Conservation (phyloP, 2,329 filamentous ascomycete genomes). For the Calcarisporium arbuscula region DNA sequence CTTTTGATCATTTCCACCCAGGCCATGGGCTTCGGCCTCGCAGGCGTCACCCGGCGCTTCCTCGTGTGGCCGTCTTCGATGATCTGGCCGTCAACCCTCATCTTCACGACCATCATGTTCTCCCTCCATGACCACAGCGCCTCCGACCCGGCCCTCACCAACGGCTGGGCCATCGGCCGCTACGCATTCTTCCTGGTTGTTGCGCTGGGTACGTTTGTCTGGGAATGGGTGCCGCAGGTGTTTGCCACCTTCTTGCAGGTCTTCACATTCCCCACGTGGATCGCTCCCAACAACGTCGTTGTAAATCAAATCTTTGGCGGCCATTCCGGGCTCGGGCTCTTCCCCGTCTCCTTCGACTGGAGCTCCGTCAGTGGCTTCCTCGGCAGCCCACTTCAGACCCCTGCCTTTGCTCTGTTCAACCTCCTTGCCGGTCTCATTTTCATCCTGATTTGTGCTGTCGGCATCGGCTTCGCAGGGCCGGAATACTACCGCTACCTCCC, state of each 20-base stretch:
- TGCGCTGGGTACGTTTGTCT: slow-evolving; percentile 42
- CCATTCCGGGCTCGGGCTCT: slow-evolving; percentile 49
- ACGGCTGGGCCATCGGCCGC: slow-evolving; percentile 50
- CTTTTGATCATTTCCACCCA: slow-evolving; percentile 53
- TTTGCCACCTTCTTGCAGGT: slow-evolving; percentile 51
- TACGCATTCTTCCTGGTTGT: slow-evolving; percentile 50
- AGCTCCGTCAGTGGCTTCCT: slow-evolving; percentile 49
- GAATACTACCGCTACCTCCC: slow-evolving; percentile 50
- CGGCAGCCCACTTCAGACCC: slow-evolving; percentile 47
- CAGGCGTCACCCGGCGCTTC: slow-evolving; percentile 50
- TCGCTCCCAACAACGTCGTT: slow-evolving; percentile 51
- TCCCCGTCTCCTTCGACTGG: slow-evolving; percentile 63
- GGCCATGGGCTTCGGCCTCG: slow-evolving; percentile 55
- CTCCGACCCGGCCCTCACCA: slow-evolving; percentile 17
- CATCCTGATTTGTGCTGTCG: slow-evolving; percentile 42
- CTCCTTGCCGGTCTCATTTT: slow-evolving; percentile 46
- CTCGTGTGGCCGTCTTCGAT: slow-evolving; percentile 54
- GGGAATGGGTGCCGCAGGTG: slow-evolving; percentile 51
- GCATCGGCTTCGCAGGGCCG: slow-evolving; percentile 42
- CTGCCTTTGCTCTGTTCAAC: slow-evolving; percentile 54
- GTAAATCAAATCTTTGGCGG: slow-evolving; percentile 61
- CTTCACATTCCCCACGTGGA: slow-evolving; percentile 56
- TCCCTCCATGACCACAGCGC: slow-evolving; percentile 52
- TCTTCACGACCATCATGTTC: slow-evolving; percentile 55
- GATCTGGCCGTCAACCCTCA: slow-evolving; percentile 55